Evolutionary conservation across 1,139 yeast genomes (phyloP).

Genomic region (Citeromyces hawaiiensis): DNA sequence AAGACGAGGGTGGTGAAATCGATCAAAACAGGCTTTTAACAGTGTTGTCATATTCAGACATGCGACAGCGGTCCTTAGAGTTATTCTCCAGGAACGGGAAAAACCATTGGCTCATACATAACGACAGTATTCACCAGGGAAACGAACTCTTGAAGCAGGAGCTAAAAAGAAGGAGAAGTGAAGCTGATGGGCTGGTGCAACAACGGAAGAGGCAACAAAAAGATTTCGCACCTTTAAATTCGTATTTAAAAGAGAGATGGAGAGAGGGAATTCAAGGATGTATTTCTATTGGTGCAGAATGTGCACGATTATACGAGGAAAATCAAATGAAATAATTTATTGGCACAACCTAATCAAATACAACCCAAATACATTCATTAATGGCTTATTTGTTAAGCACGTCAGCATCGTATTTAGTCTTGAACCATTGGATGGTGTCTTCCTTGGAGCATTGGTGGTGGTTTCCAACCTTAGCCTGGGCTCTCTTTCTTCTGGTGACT

Average conservation of each 20-base stretch:
- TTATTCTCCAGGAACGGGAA: constrained; percentile 5
- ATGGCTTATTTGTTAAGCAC: constrained; percentile 66
- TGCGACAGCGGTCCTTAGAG: constrained; percentile 9
- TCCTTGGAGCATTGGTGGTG: constrained; percentile 85
- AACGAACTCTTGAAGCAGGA: constrained; percentile 3
- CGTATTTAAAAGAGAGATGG: constrained; percentile 14
- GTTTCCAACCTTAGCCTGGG: constrained; percentile 82
- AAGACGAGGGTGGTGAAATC: constrained; percentile 2
- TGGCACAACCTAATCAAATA: background rate
- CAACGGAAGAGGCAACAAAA: constrained; percentile 10
- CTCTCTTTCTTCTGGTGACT: constrained; percentile 98
- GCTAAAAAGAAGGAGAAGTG: constrained; percentile 8
- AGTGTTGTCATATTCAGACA: constrained; percentile 9
- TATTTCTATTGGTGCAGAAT: constrained; percentile 13
- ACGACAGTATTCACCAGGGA: constrained; percentile 7
- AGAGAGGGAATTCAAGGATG: constrained; percentile 13
- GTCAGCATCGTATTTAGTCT: constrained; percentile 98
- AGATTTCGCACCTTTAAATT: constrained; percentile 14
- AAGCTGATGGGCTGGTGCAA: constrained; percentile 9
- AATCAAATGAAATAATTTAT: constrained; percentile 2
- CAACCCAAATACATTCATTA: constrained; percentile 1
- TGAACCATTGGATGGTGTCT: constrained; percentile 97
- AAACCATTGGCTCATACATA: constrained; percentile 9
- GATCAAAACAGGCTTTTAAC: constrained; percentile 5
- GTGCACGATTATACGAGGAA: constrained; percentile 10